These are phyloP conservation scores for Thalassia testudinum DNA, from an alignment of 116 monocot genomes.

Conservation along the genomic window DNA sequence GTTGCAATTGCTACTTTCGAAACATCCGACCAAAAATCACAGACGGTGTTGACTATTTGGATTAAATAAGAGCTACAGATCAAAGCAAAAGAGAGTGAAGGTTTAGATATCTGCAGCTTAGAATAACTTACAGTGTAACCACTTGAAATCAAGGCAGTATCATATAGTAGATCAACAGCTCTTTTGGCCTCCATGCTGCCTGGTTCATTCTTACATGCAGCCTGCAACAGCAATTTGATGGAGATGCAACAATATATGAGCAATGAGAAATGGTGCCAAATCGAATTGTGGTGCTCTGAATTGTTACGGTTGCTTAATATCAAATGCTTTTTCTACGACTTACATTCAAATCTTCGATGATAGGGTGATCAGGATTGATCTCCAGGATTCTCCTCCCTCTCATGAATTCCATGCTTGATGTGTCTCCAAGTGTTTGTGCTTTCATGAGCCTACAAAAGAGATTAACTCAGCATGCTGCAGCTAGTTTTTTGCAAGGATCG, in stretches of 20 bases:
- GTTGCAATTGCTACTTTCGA: too few species aligned
- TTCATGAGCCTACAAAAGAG: slow-evolving; percentile 66
- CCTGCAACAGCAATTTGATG: slow-evolving; percentile 8
- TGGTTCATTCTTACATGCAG: slow-evolving; percentile 41
- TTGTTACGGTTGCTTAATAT: too few species aligned
- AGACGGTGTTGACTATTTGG: too few species aligned
- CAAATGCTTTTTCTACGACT: slow-evolving; percentile 2
- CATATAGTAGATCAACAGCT: slow-evolving; percentile 35
- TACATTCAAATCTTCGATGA: slow-evolving; percentile 83
- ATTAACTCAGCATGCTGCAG: not conserved
- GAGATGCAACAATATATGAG: too few species aligned
- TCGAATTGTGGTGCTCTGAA: too few species aligned
- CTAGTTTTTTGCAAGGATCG: too few species aligned
- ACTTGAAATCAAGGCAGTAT: slow-evolving; percentile 47
- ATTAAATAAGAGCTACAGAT: too few species aligned
- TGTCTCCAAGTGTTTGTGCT: slow-evolving; percentile 91
- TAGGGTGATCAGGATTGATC: slow-evolving; percentile 90
- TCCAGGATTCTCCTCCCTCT: slow-evolving; percentile 88
- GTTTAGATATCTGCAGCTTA: too few species aligned
- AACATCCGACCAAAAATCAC: too few species aligned
- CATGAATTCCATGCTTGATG: slow-evolving; percentile 97
- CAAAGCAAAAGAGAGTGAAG: too few species aligned
- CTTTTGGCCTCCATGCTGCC: slow-evolving; percentile 26
- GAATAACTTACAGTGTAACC: slow-evolving; percentile 35
- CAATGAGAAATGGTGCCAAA: too few species aligned